Base-by-base conservation (phyloP, 768 basidiomycete species). In the Kwoniella heveanensis region DNA sequence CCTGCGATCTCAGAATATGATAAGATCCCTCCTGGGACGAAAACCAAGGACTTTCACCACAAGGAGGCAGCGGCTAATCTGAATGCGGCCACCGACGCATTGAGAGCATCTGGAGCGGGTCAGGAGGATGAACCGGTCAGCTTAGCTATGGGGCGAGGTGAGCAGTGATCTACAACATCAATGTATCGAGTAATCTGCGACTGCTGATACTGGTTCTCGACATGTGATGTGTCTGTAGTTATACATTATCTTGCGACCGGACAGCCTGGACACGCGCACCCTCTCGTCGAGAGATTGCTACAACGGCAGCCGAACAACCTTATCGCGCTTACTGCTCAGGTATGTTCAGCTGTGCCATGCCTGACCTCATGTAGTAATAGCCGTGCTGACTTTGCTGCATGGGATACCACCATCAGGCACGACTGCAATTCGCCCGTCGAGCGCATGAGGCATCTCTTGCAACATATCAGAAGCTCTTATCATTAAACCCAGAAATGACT, bases 301-400 rank as follows among this genome's bases (percentile, higher is more conserved):
- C 82, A 82, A 1, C 83, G 86, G 66, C 89, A 89, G 72, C 90
- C 93, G 0, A 90, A 88, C 19, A 95, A 98, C 74, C 76, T 96
- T 5, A 86, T 94, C 36, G 93, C 94, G 0, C 82, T 95, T 4
- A 83, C 92, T 9, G 93, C 92, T 58, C 92, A 94, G 83, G 92
- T 89, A 52, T 27, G 80, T 73, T 36, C 50, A n/a, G n/a, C n/a
- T n/a, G n/a, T n/a, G n/a, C n/a, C n/a, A n/a, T 21, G 8, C 19
- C 17, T 26, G 3, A 3, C 44, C 15, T 50, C 51, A 21, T n/a
- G n/a, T n/a, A n/a, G n/a, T n/a, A n/a, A n/a, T n/a, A n/a, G n/a
- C n/a, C n/a, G n/a, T n/a, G n/a, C n/a, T n/a, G n/a, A n/a, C n/a
- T n/a, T 32, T 27, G 46, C 27, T 47, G 6, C n/a, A 63, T 22